Percentiles rank a stretch among this genome's conserved stretches.
phyloP scores from a whole-genome alignment of 306 rosid genomes.

The Fragaria ananassa region DNA sequence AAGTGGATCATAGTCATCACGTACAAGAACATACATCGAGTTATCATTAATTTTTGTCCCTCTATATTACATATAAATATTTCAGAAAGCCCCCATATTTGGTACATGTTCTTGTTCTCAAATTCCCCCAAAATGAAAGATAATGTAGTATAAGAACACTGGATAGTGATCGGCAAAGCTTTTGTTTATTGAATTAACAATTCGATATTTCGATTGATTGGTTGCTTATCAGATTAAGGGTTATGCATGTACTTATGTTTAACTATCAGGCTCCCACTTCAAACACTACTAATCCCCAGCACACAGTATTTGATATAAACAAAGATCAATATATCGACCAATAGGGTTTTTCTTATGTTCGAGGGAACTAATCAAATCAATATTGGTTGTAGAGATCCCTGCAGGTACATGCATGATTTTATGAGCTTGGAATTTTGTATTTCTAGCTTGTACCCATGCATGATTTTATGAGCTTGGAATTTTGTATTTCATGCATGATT shows the following conservation, averaged over 20 bases:
- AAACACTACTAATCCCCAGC: no score
- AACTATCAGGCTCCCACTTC: no score
- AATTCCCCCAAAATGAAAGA: background rate
- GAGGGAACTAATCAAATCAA: background rate
- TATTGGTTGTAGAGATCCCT: background rate
- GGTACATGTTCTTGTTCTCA: no score
- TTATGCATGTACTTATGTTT: no score
- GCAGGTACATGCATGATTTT: background rate
- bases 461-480: no score
- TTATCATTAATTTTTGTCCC: background rate
- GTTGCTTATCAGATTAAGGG: background rate
- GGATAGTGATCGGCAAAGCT: background rate
- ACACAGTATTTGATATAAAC: no score
- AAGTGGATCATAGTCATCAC: background rate
- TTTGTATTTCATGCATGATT: no score
- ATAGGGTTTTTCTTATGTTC: background rate
- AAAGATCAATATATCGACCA: no score
- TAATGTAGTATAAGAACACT: background rate
- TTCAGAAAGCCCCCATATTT: no score
- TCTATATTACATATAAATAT: no score
- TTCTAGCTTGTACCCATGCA: no score
- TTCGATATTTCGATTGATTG: background rate
- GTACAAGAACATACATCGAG: background rate
- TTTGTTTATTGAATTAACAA: no score
- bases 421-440: background rate